A percentile compares a stretch with the other conserved stretches of the same genome.
These are phyloP conservation scores for Aspergillus pseudoviridinutans DNA, from an alignment of 2,329 filamentous ascomycete species.

Conservation along the genomic window DNA sequence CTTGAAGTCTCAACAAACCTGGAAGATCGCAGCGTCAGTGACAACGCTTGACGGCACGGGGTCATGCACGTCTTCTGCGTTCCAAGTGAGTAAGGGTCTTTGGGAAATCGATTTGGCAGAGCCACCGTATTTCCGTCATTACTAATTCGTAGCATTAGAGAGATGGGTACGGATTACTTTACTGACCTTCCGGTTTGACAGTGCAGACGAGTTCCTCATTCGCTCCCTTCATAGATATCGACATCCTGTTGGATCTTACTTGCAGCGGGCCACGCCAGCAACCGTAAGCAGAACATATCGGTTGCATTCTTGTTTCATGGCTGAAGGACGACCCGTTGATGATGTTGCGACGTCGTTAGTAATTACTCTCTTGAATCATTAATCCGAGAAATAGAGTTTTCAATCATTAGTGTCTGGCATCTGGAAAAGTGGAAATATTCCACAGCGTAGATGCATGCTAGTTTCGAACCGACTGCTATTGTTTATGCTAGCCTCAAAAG, in stretches of 20 bases:
- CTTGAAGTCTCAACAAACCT: slow-evolving; percentile 11
- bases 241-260: background rate
- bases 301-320: background rate
- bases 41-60: slow-evolving; percentile 7
- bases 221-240: background rate
- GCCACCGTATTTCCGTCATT: background rate
- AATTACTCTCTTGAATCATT: background rate
- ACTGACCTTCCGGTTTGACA: background rate
- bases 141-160: background rate
- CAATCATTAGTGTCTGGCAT: background rate
- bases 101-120: background rate
- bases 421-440: too few relatives aligned
- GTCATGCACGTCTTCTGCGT: background rate
- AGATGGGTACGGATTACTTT: too few relatives aligned
- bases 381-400: background rate
- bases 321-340: background rate
- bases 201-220: background rate
- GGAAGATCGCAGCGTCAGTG: slow-evolving; percentile 6
- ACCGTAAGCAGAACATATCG: background rate
- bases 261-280: background rate
- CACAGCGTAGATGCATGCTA: background rate
- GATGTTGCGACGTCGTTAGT: background rate
- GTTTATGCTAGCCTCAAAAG: too few relatives aligned
- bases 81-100: background rate
- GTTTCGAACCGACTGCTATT: background rate